These are phyloP conservation scores for Neurospora cerealis DNA, from an alignment of 495 filamentous ascomycete species.

Conservation along the genomic window DNA sequence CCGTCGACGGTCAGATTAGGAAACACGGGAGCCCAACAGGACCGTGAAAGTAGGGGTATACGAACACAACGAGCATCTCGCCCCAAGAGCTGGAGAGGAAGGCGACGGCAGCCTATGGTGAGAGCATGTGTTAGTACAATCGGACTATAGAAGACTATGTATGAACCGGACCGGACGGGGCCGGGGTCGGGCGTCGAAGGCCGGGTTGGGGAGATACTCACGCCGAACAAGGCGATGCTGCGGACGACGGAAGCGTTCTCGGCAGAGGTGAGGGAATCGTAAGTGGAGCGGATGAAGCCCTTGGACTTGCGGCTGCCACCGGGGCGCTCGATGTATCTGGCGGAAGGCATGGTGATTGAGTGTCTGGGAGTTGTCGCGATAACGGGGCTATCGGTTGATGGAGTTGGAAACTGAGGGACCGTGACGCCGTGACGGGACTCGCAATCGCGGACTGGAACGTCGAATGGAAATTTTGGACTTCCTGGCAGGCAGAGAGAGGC, in stretches of 20 bases:
- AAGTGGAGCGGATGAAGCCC: slow-evolving; percentile 36
- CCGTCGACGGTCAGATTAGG: background rate
- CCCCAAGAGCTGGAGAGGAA: slow-evolving; percentile 65
- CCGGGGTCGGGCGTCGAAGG: background rate
- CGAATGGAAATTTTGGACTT: background rate
- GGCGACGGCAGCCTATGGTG: slow-evolving; percentile 52
- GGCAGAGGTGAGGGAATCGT: slow-evolving; percentile 54
- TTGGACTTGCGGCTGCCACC: slow-evolving; percentile 21
- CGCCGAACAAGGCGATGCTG: slow-evolving; percentile 62
- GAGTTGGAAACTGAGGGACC: background rate
- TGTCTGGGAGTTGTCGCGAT: background rate
- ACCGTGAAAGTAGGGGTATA: background rate
- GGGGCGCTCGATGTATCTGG: slow-evolving; percentile 20
- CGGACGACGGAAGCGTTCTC: slow-evolving; percentile 70
- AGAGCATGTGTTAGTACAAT: slow-evolving; percentile 13
- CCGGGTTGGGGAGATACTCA: slow-evolving; percentile 31
- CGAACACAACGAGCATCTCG: slow-evolving; percentile 34
- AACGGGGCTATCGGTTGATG: background rate
- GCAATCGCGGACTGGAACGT: background rate
- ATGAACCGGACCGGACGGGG: background rate
- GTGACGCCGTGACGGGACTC: background rate
- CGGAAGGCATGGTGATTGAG: slow-evolving; percentile 28
- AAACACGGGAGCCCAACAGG: background rate
- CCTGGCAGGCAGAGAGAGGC: background rate
- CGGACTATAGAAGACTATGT: background rate